Base-by-base conservation (phyloP, 177 flowering plant species). In the Vitis hybrid region DNA sequence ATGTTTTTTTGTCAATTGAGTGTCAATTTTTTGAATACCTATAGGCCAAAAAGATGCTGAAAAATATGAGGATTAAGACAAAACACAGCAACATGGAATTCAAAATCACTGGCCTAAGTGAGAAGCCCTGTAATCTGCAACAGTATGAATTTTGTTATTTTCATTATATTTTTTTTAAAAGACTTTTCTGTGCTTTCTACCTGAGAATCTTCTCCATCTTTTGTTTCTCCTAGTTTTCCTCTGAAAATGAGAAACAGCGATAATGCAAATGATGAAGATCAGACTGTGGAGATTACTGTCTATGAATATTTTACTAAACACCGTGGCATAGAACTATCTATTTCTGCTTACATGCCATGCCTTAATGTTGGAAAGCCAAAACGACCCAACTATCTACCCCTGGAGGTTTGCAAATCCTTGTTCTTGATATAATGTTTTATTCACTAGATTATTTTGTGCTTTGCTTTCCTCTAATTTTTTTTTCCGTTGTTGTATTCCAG, bases 311-410 rank as follows among this genome's bases (percentile, higher is more conserved):
- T 90, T 70, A 65, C 68, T 1, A 79, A 81, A 50, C 76, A 84
- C 66, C 84, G 79, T 56, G 74, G 81, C 46, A 78, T 91, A 49
- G 83, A 82, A 55, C 78, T 91, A 24, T 51, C 70, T 0, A 62
- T 21, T 68, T 93, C 97, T 60, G 86, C 83, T 62, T 81, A 78
- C 76, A 55, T 89, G 81, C 98, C 99, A 12, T 95, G 99, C 72
- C 83, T 95, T 66, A 87, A 89, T 81, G 98, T 91, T 70, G 99
- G 99, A n/a, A 95, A 84, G 67, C 89, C 97, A 16, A 89, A 87
- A 60, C 79, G 85, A 52, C 85, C 83, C 55, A 74, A 67, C 66
- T 81, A 76, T 67, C 30, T 79, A 21, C 84, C 84, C 2, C 19
- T 81, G 27, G 84, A 81, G 84, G 84, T 81, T 2, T 60, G 68